phyloP scores from a whole-genome alignment of 2,329 filamentous ascomycete genomes.

The Fusarium hainanense region DNA sequence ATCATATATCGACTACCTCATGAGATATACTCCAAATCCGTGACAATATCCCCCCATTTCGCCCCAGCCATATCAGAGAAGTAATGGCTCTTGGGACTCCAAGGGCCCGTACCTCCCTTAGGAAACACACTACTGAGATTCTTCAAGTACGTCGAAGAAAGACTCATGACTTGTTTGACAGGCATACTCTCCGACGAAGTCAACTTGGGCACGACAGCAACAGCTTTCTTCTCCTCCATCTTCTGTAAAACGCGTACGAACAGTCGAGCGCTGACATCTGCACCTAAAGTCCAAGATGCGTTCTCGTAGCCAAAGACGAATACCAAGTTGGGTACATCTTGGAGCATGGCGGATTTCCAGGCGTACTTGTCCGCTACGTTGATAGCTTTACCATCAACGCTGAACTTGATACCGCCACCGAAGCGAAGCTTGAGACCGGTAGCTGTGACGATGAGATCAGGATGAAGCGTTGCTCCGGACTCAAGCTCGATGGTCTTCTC shows the following conservation, averaged over 20 bases:
- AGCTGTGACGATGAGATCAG: constrained; percentile 73
- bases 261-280: constrained; percentile 63
- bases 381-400: constrained; percentile 61
- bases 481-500: constrained; percentile 56
- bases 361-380: constrained; percentile 59
- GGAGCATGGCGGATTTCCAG: constrained; percentile 71
- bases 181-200: constrained; percentile 51
- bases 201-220: constrained; percentile 57
- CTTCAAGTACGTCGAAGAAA: constrained; percentile 64
- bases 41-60: constrained; percentile 47
- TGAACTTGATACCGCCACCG: constrained; percentile 62
- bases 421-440: constrained; percentile 70
- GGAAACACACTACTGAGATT: constrained; percentile 56
- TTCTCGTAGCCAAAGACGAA: constrained; percentile 71
- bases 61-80: constrained; percentile 46
- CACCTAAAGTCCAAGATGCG: constrained; percentile 71
- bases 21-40: constrained; percentile 36
- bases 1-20: background rate
- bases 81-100: constrained; percentile 49
- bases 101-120: constrained; percentile 55
- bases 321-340: constrained; percentile 70
- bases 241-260: constrained; percentile 62
- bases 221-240: constrained; percentile 58
- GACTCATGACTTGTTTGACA: constrained; percentile 53
- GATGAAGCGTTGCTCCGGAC: constrained; percentile 58